Base-by-base conservation (phyloP, 73 alveolate genomes). In the Stentor roeselii region DNA sequence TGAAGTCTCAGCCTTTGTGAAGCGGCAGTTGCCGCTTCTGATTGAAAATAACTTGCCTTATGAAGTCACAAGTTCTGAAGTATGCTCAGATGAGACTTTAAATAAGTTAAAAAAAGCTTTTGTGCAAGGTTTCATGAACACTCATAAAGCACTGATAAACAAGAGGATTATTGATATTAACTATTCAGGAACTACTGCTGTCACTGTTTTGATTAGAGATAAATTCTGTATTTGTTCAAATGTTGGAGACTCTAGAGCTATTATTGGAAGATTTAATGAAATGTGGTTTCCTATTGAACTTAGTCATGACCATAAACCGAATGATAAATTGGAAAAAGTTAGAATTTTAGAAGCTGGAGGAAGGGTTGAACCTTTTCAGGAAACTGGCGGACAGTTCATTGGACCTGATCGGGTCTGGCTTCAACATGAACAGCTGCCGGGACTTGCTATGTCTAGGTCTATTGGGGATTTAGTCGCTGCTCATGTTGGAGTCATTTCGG, bases 401-500 rank as follows among this genome's bases (percentile, higher is more conserved):
- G 98, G 98, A n/a, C 98, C 98, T 42, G 83, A 78, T 61, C 75
- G 98, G 75, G 98, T 93, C 36, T 93, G 96, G 96, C 83, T 93
- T 58, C 90, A 83, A 78, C 59, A 89, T 60, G 96, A 85, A 61
- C 90, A 93, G 50, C 77, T 83, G 67, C 98, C 99, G 11, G 99
- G 99, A 31, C 87, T 97, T 11, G 99, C 99, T 3, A 97, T 97
- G 99, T 90, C 98, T 59, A 91, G 99, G 78, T 92, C 98, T 50
- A 91, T 97, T 59, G 99, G 99, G 36, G 99, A 97, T 85, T 60
- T 83, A 74, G 88, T 93, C 36, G 99, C 99, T 27, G 96, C 95
- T 60, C 74, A 82, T 78, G 96, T 90, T 14, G 99, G 99, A 3
- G 99, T 95, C 3, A 93, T 93, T 35, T 87, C 91, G 75, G 93